A percentile compares a stretch with the other conserved stretches of the same genome.
Conservation (phyloP, 768 basidiomycete genomes). For the Suillus subaureus region DNA sequence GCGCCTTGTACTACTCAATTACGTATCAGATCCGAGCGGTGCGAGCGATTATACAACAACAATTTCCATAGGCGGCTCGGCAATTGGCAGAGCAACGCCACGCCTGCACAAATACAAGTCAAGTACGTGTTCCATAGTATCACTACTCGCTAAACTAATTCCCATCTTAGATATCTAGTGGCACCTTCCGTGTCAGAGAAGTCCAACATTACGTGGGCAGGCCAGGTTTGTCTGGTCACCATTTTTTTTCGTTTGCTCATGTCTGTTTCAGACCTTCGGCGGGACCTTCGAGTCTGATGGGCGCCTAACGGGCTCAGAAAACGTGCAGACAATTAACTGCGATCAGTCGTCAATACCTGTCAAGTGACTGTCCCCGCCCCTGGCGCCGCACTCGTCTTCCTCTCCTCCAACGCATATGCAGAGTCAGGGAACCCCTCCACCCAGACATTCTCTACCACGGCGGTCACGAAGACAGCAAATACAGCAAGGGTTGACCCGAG, state of each 20-base stretch:
- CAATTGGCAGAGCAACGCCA: constrained; percentile 13
- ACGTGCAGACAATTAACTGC: constrained; percentile 24
- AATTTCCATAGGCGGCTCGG: constrained; percentile 34
- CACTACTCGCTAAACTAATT: neutral
- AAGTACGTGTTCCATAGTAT: constrained; percentile 24
- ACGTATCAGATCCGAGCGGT: constrained; percentile 43
- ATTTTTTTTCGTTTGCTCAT: neutral
- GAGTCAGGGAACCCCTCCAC: constrained; percentile 18
- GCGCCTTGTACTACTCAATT: constrained; percentile 52
- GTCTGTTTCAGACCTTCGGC: constrained; percentile 25
- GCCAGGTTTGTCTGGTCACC: constrained; percentile 36
- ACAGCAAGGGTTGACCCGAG: constrained; percentile 38
- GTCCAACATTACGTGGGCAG: constrained; percentile 51
- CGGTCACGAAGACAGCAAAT: constrained; percentile 28
- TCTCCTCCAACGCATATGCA: constrained; percentile 11
- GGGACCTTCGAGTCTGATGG: constrained; percentile 29
- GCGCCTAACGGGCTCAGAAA: constrained; percentile 20
- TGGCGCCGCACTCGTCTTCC: constrained; percentile 30
- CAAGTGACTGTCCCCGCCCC: constrained; percentile 30
- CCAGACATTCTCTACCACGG: constrained; percentile 34
- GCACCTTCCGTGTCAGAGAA: constrained; percentile 45
- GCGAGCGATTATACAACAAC: constrained; percentile 40
- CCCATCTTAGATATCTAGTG: constrained; percentile 29
- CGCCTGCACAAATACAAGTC: constrained; percentile 31
- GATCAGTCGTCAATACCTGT: constrained; percentile 21